Evolutionary conservation across 2,329 filamentous ascomycete genomes (phyloP).

Genomic region (Aspergillus quadricinctus): DNA sequence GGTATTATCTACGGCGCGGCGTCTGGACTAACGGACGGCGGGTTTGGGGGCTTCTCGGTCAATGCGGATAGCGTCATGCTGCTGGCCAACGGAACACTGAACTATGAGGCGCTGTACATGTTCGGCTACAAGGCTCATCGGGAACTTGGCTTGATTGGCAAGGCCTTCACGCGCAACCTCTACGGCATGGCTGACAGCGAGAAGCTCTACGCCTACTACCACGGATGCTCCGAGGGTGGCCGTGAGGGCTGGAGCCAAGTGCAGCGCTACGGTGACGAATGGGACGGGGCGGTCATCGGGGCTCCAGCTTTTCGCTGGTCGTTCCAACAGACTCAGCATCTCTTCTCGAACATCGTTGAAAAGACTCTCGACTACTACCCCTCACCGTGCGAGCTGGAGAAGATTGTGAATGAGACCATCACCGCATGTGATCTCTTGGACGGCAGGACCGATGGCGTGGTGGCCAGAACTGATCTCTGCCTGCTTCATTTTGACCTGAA

Average conservation of each 20-base stretch:
- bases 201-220: constrained; percentile 39
- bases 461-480: constrained; percentile 46
- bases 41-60: not conserved
- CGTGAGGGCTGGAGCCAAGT: constrained; percentile 29
- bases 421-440: constrained; percentile 51
- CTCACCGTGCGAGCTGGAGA: constrained; percentile 36
- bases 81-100: not conserved
- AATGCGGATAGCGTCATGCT: not conserved
- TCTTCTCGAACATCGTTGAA: not conserved
- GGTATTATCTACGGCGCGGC: too few species aligned
- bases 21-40: not conserved
- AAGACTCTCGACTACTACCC: not conserved
- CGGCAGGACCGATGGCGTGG: constrained; percentile 49
- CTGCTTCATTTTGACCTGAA: constrained; percentile 40
- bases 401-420: constrained; percentile 52
- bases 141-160: not conserved
- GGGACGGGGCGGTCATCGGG: not conserved
- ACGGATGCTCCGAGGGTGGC: constrained; percentile 50
- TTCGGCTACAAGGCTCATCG: not conserved
- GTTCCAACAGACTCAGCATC: not conserved
- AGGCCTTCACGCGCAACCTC: not conserved
- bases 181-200: not conserved
- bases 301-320: not conserved
- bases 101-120: not conserved
- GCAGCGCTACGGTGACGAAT: constrained; percentile 46